A percentile compares a stretch with the other conserved stretches of the same genome.
phyloP scores from a whole-genome alignment of 192 early-diverging fungal species.

The Chytriomyces hyalinus region DNA sequence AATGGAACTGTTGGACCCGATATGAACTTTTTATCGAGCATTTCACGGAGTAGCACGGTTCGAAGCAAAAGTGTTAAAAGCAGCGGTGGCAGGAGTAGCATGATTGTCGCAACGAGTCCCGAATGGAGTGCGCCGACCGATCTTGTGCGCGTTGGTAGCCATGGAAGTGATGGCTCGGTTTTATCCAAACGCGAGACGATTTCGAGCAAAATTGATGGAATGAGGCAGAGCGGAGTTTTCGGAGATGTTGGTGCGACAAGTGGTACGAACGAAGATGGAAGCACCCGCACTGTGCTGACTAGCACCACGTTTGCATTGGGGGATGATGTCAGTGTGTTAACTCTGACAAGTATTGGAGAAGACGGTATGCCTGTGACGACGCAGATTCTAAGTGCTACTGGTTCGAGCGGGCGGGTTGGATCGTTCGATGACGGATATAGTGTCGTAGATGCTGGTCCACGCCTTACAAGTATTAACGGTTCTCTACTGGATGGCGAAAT shows the following conservation, averaged over 20 bases:
- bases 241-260: background rate
- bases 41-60: background rate
- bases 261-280: background rate
- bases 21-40: background rate
- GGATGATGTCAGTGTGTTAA: conserved; percentile 22
- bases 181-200: background rate
- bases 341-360: conserved; percentile 24
- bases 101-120: conserved; percentile 26
- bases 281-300: background rate
- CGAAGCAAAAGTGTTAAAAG: background rate
- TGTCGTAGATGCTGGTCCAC: background rate
- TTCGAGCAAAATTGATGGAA: background rate
- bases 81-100: background rate
- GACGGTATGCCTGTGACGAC: conserved; percentile 14
- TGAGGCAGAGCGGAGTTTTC: background rate
- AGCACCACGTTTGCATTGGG: conserved; percentile 25
- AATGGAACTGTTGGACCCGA: background rate
- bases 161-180: background rate
- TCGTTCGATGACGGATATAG: background rate
- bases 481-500: background rate
- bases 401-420: background rate
- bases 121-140: conserved; percentile 34
- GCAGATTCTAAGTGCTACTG: conserved; percentile 5
- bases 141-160: conserved; percentile 10
- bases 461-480: background rate